Conservation (phyloP, 192 early-diverging fungal species). For the Physocladia obscura region DNA sequence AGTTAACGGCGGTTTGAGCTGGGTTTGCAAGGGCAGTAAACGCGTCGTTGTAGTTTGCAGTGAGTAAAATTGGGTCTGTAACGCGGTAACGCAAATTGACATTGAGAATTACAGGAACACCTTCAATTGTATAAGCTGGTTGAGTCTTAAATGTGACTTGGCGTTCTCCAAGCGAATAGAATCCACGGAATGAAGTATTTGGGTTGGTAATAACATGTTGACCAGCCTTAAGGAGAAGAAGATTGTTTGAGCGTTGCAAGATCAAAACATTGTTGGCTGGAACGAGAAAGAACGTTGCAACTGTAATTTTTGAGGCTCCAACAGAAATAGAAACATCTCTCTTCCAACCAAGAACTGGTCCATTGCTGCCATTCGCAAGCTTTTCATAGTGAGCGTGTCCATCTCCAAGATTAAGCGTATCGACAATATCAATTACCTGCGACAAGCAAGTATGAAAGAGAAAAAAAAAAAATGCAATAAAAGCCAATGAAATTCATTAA, state of each 20-base stretch:
- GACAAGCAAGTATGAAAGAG: too few species aligned
- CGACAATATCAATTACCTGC: constrained; percentile 43
- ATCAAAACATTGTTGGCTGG: constrained; percentile 52
- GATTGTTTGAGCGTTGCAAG: constrained; percentile 44
- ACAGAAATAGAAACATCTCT: constrained; percentile 34
- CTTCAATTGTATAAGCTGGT: constrained; percentile 46
- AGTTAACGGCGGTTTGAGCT: constrained; percentile 49
- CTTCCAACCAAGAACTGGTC: constrained; percentile 41
- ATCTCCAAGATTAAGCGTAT: constrained; percentile 49
- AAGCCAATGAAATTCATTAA: too few species aligned
- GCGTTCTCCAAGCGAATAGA: constrained; percentile 49
- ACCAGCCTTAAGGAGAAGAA: constrained; percentile 41
- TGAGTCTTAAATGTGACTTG: constrained; percentile 44
- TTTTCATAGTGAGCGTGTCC: constrained; percentile 35
- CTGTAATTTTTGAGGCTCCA: constrained; percentile 19
- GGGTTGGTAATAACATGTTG: constrained; percentile 54
- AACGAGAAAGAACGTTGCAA: constrained; percentile 50
- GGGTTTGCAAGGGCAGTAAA: constrained; percentile 47
- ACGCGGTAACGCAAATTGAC: constrained; percentile 50
- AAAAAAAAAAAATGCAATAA: too few species aligned
- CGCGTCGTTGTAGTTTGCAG: constrained; percentile 45
- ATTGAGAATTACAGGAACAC: constrained; percentile 48
- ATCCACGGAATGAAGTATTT: constrained; percentile 45
- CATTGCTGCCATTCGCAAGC: background rate
- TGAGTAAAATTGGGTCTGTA: constrained; percentile 40